Evolutionary conservation across 1,284 basidiomycete species (phyloP), one percentile per base, ranked within the genome.

Genomic region (Rhodotorula sp.): DNA sequence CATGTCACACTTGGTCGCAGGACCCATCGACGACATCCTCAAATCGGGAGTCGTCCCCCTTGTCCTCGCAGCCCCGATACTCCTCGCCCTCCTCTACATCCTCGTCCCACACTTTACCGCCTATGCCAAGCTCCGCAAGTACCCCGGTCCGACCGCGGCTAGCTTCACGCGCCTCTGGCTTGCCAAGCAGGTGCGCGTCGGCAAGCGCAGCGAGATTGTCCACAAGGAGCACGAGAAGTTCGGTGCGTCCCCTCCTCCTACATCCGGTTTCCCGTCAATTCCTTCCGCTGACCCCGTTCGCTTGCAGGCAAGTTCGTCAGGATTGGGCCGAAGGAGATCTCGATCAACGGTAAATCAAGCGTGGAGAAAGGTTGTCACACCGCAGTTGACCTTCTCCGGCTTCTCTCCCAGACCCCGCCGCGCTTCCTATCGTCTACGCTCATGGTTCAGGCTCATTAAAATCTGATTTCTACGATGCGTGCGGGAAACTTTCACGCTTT

Each of bases 131-230:
- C 58, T 73, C 52, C 62, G 73, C 46, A 66, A 66, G 48, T 74
- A 88, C 76, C 89, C 90, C 13, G 92, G 92, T 0, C 92, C 93
- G 0, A 83, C 86, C 66, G 78, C 88, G 3, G 92, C 92, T 53
- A 86, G 85, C 75, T 87, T 93, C 74, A 86, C 89, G 17, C 88
- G 92, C 78, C 74, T 86, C 20, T 95, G 92, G 91, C 81, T 95
- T 34, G 88, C 87, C 39, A 84, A 84, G 75, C 83, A 86, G 39
- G 83, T 86, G 30, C 85, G 86, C 61, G 80, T 83, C 15, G 91
- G 92, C 1, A 87, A 90, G 70, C 86, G 92, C 56, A 91, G 88
- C 30, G 86, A 90, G 75, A 81, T 84, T 4, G 87, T 95, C 4
- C 91, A 95, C 77, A 79, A 86, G 71, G 81, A 90, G 76, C 92